Base-by-base conservation (phyloP, 2,329 filamentous ascomycete genomes). In the Hypoxylon sp. region DNA sequence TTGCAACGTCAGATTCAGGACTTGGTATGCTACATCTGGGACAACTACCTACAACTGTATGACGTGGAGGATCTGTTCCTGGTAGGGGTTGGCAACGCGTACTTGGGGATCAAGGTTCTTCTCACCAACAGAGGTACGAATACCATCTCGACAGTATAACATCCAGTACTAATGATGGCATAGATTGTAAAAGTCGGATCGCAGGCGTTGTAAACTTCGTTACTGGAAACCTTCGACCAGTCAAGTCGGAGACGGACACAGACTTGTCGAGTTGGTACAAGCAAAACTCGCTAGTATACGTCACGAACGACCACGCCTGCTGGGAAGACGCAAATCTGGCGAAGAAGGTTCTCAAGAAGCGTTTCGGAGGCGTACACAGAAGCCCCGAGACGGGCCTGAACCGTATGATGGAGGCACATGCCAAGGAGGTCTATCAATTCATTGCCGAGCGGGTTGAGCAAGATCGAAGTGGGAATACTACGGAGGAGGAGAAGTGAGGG, bases 1-100 rank as follows among this genome's bases (percentile, higher is more conserved):
- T 76, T 89, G 6, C 85, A 91, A 68, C 82, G 84, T 60, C 87
- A 88, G 78, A 90, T 88, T 0, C 89, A 91, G 68, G 90, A 95
- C 67, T 82, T 98, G 10, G 89, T 95, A 3, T 89, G 87, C 66
- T 98, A 97, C 75, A 83, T 99, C 13, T 99, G 96, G 96, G 94
- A 98, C 74, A 99, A 99, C 76, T 98, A 98, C 76, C 89, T 99
- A 19, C 93, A 97, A 83, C 85, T 92, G 32, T 90, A 90, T 55
- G 86, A 92, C 2, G 84, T 87, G 0, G 89, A 90, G 5, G 89
- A 95, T 57, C 88, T 98, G 14, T 92, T 97, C 76, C 84, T 99
- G 21, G 85, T 99, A 76, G 95, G 96, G 0, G 89, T 97, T 1
- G 96, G 96, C n/a, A 91, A 93, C 73, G 93, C 96, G 1, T 97